Percentiles rank a stretch among this genome's conserved stretches.
These are phyloP conservation scores for Saccharum hybrid DNA, from an alignment of 202 grass and related monocot species.

Conservation along the genomic window DNA sequence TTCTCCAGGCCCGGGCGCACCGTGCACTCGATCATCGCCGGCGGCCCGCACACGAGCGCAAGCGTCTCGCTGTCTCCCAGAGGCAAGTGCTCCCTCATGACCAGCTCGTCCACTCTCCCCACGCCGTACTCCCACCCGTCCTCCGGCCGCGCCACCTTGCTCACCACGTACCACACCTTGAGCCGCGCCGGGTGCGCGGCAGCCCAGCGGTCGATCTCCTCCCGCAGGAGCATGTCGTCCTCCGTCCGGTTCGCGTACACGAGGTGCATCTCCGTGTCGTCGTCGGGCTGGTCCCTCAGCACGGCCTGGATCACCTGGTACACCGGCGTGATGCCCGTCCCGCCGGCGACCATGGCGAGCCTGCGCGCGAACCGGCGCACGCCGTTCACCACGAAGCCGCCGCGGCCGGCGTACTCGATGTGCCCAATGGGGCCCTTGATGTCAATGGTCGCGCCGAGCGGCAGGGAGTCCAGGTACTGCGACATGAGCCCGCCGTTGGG, in stretches of 20 bases:
- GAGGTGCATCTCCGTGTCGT: conserved; percentile 83
- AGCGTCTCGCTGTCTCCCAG: conserved; percentile 63
- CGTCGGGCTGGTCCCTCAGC: conserved; percentile 75
- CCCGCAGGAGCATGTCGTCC: conserved; percentile 82
- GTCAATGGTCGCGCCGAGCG: conserved; percentile 49
- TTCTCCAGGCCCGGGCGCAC: conserved; percentile 81
- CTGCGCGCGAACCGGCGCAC: conserved; percentile 54
- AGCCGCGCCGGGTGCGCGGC: conserved; percentile 57
- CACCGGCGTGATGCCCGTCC: conserved; percentile 90
- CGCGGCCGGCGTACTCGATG: conserved; percentile 76
- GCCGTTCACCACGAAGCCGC: conserved; percentile 67
- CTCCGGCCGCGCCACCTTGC: conserved; percentile 64
- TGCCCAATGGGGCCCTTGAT: conserved; percentile 68
- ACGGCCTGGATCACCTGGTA: conserved; percentile 90
- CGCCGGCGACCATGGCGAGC: conserved; percentile 79
- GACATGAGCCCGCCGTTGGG: conserved; percentile 84
- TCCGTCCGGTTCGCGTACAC: conserved; percentile 95
- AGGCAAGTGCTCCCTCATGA: conserved; percentile 67
- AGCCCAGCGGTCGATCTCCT: conserved; percentile 80
- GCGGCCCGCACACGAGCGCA: conserved; percentile 84
- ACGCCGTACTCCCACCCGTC: conserved; percentile 77
- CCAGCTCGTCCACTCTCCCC: conserved; percentile 64
- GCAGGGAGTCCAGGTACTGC: conserved; percentile 68
- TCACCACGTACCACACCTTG: conserved; percentile 88
- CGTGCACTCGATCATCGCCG: conserved; percentile 83